These are phyloP conservation scores for Rubus parviflorus DNA, from an alignment of 306 rosid species.

Conservation along the genomic window DNA sequence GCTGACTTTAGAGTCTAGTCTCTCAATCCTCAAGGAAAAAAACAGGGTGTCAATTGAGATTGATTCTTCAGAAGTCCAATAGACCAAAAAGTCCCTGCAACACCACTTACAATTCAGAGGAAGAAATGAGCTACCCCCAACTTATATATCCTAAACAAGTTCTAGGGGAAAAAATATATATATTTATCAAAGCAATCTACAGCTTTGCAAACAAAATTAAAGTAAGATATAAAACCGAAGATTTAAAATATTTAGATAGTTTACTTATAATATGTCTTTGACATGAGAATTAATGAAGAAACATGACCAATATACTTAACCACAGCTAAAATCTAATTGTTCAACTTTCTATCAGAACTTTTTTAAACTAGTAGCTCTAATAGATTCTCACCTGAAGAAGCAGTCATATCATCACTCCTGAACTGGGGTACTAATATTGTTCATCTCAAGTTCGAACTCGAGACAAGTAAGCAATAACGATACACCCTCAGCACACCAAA, in stretches of 20 bases:
- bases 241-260: background rate
- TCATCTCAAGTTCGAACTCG: constrained; percentile 34
- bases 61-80: constrained; percentile 36
- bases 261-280: background rate
- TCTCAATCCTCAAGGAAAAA: constrained; percentile 34
- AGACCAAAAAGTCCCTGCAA: constrained; percentile 45
- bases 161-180: constrained; percentile 9
- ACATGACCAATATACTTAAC: background rate
- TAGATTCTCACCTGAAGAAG: constrained; percentile 49
- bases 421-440: constrained; percentile 13
- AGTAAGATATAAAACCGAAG: background rate
- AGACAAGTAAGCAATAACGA: constrained; percentile 27
- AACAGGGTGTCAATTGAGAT: constrained; percentile 36
- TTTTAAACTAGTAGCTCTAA: background rate
- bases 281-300: background rate
- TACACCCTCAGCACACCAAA: constrained; percentile 44
- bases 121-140: constrained; percentile 39
- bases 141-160: constrained; percentile 41
- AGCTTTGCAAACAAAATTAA: background rate
- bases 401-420: constrained; percentile 24
- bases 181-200: background rate
- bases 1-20: constrained; percentile 32
- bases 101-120: constrained; percentile 54
- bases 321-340: background rate
- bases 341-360: background rate